These are phyloP conservation scores for Akanthomyces lecanii DNA, from an alignment of 2,329 filamentous ascomycete genomes.

Conservation along the genomic window DNA sequence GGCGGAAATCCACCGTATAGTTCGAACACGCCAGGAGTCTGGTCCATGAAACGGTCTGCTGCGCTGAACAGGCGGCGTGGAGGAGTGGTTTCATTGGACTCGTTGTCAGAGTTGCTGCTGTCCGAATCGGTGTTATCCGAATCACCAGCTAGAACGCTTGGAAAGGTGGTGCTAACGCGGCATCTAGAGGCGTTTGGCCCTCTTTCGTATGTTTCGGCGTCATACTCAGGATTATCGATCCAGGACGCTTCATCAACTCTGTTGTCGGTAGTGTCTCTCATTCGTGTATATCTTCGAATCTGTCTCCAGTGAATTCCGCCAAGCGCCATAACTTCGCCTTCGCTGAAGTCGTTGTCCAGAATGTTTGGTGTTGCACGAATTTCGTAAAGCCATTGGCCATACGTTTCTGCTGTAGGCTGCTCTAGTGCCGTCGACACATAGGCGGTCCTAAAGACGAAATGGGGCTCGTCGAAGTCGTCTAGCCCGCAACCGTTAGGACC, in stretches of 20 bases:
- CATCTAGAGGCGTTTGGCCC: background rate
- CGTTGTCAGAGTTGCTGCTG: background rate
- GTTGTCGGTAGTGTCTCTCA: background rate
- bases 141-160: background rate
- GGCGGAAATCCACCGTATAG: background rate
- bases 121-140: background rate
- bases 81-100: too few relatives aligned
- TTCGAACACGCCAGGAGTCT: background rate
- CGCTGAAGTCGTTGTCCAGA: slow-evolving; percentile 8
- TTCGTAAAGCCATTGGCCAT: slow-evolving; percentile 17
- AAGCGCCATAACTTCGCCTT: slow-evolving; percentile 13
- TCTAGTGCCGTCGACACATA: background rate
- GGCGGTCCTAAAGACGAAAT: background rate
- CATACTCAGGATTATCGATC: background rate
- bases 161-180: background rate
- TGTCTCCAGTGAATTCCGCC: slow-evolving; percentile 16
- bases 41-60: background rate
- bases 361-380: slow-evolving; percentile 16
- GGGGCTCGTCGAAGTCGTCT: background rate
- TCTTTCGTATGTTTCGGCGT: background rate
- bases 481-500: slow-evolving; percentile 13
- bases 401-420: background rate
- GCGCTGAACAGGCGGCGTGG: background rate
- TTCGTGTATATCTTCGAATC: slow-evolving; percentile 13
- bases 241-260: background rate